Conservation (phyloP, 164 flowering plant species). For the Macadamia tetraphylla region DNA sequence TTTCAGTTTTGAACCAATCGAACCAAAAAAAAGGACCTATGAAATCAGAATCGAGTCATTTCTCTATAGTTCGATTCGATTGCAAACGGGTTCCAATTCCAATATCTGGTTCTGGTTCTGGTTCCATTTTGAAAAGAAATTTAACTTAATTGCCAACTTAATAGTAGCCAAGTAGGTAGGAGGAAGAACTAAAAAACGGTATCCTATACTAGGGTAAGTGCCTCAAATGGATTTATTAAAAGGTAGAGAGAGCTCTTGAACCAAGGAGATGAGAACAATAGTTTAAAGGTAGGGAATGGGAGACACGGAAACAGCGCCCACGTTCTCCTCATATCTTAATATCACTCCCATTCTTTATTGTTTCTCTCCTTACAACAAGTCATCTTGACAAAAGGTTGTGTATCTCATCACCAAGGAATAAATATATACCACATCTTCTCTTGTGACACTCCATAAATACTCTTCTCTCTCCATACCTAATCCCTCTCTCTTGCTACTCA, state of each 20-base stretch:
- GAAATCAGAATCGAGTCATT: no score
- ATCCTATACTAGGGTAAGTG: constrained; percentile 31
- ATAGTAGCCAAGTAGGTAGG: neutral
- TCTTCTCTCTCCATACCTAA: constrained; percentile 20
- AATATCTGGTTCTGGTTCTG: no score
- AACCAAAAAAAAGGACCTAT: no score
- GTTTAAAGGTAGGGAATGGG: constrained; percentile 41
- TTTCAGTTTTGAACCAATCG: no score
- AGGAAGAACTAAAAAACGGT: constrained; percentile 15
- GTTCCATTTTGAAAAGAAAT: neutral
- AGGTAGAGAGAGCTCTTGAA: constrained; percentile 50
- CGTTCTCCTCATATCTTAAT: constrained; percentile 62
- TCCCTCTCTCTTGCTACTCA: constrained; percentile 1
- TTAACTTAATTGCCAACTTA: neutral
- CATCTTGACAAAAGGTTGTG: constrained; percentile 36
- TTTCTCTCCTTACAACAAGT: constrained; percentile 10
- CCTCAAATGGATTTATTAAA: constrained; percentile 32
- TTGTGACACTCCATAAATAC: constrained; percentile 67
- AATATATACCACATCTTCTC: constrained; percentile 39
- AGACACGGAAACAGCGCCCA: constrained; percentile 88
- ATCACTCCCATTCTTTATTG: constrained; percentile 14
- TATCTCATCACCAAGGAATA: constrained; percentile 40
- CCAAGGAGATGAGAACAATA: constrained; percentile 53
- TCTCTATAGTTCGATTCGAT: no score
- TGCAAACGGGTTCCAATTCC: no score